Percentiles rank a stretch among this genome's conserved stretches.
Evolutionary conservation across 495 filamentous ascomycete genomes (phyloP).

Genomic region (Ascobolus immersus): DNA sequence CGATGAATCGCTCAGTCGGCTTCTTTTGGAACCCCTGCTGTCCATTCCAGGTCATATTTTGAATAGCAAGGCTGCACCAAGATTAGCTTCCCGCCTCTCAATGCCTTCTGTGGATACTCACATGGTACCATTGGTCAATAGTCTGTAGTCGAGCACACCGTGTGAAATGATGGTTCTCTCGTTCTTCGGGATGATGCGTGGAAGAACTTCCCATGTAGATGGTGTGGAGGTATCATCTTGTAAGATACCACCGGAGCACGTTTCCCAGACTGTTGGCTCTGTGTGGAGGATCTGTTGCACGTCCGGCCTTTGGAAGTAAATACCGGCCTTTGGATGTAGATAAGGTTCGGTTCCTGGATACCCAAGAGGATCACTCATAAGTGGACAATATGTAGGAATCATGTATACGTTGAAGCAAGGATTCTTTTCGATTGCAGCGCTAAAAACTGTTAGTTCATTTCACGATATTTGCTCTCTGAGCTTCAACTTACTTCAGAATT

Average conservation of each 20-base stretch:
- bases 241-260: slow-evolving; percentile 35
- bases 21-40: slow-evolving; percentile 35
- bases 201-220: slow-evolving; percentile 28
- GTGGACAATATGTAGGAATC: slow-evolving; percentile 46
- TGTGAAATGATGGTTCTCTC: slow-evolving; percentile 45
- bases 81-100: too few species aligned
- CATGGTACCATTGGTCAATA: slow-evolving; percentile 41
- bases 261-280: slow-evolving; percentile 32
- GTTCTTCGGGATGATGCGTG: slow-evolving; percentile 44
- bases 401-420: slow-evolving; percentile 67
- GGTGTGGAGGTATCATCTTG: slow-evolving; percentile 24
- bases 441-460: slow-evolving; percentile 3
- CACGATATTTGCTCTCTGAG: too few species aligned
- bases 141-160: slow-evolving; percentile 30
- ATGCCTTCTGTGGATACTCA: too few species aligned
- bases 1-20: slow-evolving; percentile 34
- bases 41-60: slow-evolving; percentile 71
- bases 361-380: slow-evolving; percentile 47
- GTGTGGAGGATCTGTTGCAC: slow-evolving; percentile 53
- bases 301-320: slow-evolving; percentile 58
- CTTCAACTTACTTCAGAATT: too few species aligned
- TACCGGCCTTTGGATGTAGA: slow-evolving; percentile 25
- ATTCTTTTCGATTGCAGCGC: slow-evolving; percentile 34
- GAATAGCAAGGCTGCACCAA: slow-evolving; percentile 28
- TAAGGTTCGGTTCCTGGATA: slow-evolving; percentile 34